phyloP scores from a whole-genome alignment of 2,329 filamentous ascomycete genomes.

The Pyricularia grisea region DNA sequence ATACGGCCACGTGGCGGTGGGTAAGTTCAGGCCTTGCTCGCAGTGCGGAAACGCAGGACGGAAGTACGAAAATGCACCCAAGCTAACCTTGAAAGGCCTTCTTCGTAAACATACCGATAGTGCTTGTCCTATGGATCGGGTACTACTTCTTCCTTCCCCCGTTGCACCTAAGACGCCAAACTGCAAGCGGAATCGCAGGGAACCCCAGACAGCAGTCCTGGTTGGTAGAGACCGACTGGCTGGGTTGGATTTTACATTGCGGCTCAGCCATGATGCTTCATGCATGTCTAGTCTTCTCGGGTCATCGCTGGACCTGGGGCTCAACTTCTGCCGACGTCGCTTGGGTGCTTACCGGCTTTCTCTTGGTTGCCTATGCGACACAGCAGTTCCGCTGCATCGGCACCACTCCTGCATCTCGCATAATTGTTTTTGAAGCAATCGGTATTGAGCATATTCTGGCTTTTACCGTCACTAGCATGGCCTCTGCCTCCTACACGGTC shows the following conservation, averaged over 20 bases:
- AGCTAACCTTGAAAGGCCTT: conserved; percentile 20
- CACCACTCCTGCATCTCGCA: conserved; percentile 29
- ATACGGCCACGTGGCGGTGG: too few relatives aligned
- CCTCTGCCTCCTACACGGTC: too few relatives aligned
- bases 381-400: conserved; percentile 36
- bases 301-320: conserved; percentile 37
- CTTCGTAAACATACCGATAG: conserved; percentile 39
- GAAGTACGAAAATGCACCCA: neutral
- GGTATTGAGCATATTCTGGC: too few relatives aligned
- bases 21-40: too few relatives aligned
- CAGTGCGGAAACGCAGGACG: too few relatives aligned
- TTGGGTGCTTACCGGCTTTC: conserved; percentile 33
- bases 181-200: neutral
- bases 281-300: conserved; percentile 41
- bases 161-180: neutral
- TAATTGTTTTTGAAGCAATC: conserved; percentile 26
- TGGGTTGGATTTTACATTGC: conserved; percentile 9
- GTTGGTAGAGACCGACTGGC: conserved; percentile 8
- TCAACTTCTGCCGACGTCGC: conserved; percentile 31
- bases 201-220: neutral
- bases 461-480: too few relatives aligned
- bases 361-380: conserved; percentile 32
- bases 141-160: conserved; percentile 29
- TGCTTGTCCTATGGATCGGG: conserved; percentile 20
- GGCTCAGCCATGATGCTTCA: conserved; percentile 27